phyloP scores from a whole-genome alignment of 306 rosid species.

The Prunus salicina region DNA sequence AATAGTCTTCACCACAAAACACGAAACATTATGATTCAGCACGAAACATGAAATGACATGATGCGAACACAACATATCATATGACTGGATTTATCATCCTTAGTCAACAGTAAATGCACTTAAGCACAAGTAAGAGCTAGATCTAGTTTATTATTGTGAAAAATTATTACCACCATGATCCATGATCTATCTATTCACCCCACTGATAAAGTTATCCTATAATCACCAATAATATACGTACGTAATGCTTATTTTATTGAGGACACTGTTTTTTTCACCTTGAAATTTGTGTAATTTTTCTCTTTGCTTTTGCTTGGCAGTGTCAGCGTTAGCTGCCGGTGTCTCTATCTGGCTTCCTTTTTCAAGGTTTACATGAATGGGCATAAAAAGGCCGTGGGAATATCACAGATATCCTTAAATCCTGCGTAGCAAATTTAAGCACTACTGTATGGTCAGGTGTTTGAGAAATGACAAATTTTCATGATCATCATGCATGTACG shows the following conservation, averaged over 20 bases:
- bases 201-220: conserved; percentile 20
- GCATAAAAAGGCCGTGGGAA: conserved; percentile 24
- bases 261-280: conserved; percentile 3
- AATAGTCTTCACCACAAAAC: not conserved
- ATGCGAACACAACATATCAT: not conserved
- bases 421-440: conserved; percentile 43
- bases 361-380: conserved; percentile 33
- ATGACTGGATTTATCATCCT: not conserved
- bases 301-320: not conserved
- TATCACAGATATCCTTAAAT: conserved; percentile 35
- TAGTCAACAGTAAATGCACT: not conserved
- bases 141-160: conserved; percentile 15
- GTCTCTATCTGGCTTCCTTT: conserved; percentile 2
- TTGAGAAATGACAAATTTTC: conserved; percentile 37
- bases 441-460: conserved; percentile 35
- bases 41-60: not conserved
- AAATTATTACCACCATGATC: conserved; percentile 17
- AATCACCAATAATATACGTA: conserved; percentile 10
- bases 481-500: not conserved
- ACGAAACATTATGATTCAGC: not conserved
- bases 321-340: conserved; percentile 1
- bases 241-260: not conserved
- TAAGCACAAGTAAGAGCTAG: not conserved
- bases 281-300: not conserved
- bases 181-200: conserved; percentile 12